Evolutionary conservation across 768 basidiomycete genomes (phyloP).

Genomic region (Leccinum fibrillosum): DNA sequence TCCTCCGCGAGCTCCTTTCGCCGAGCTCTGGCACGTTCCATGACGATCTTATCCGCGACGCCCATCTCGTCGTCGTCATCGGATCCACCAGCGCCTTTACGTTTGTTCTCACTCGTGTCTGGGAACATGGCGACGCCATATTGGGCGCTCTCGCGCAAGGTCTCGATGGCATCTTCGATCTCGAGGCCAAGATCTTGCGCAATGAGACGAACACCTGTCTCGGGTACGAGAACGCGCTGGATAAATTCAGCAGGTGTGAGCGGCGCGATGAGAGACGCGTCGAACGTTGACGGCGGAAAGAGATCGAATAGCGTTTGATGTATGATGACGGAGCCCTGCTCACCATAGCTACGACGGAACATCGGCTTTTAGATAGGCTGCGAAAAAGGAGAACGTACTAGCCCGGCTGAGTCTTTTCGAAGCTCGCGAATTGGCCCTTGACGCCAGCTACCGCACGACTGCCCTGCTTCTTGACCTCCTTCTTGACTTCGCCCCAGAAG

Average conservation of each 20-base stretch:
- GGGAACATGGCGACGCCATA: conserved; percentile 90
- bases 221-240: conserved; percentile 85
- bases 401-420: conserved; percentile 82
- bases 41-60: conserved; percentile 40
- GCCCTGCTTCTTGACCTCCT: conserved; percentile 63
- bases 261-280: conserved; percentile 53
- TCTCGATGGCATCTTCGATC: conserved; percentile 48
- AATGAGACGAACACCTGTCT: conserved; percentile 79
- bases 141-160: conserved; percentile 70
- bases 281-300: conserved; percentile 62
- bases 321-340: conserved; percentile 78
- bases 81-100: conserved; percentile 35
- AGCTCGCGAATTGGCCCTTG: conserved; percentile 71
- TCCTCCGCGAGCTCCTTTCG: conserved; percentile 41
- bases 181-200: conserved; percentile 62
- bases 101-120: conserved; percentile 31
- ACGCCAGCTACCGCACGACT: conserved; percentile 63
- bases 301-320: conserved; percentile 71
- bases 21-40: conserved; percentile 40
- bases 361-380: background rate
- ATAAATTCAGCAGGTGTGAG: conserved; percentile 76
- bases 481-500: conserved; percentile 69
- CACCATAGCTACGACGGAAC: conserved; percentile 64
- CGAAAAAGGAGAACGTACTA: conserved; percentile 57
- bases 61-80: conserved; percentile 29